Conservation (phyloP, 2,329 filamentous ascomycete species). For the Colletotrichum liaoningense region DNA sequence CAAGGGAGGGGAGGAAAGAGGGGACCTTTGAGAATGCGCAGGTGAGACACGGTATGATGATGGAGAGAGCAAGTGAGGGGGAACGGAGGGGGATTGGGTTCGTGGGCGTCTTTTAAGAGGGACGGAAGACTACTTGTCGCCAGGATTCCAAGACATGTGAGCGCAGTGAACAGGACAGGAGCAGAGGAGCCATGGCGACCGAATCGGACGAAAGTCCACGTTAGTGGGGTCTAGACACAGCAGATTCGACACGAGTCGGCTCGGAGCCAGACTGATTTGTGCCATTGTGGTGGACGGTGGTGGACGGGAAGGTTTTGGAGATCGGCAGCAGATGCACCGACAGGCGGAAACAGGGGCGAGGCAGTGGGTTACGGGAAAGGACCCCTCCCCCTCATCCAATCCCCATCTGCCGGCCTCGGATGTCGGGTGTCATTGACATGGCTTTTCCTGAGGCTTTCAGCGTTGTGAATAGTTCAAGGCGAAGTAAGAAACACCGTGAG, state of each 20-base stretch:
- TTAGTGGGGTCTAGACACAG: slow-evolving; percentile 11
- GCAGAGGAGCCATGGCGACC: background rate
- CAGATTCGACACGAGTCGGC: slow-evolving; percentile 1
- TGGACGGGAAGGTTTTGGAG: slow-evolving; percentile 18
- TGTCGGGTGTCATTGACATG: background rate
- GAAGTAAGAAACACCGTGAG: background rate
- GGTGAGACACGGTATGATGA: background rate
- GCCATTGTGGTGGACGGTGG: background rate
- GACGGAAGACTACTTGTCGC: background rate
- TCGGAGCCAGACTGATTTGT: slow-evolving; percentile 2
- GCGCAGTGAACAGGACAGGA: slow-evolving; percentile 7
- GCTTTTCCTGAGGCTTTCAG: background rate
- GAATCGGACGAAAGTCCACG: slow-evolving; percentile 10
- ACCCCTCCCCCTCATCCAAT: background rate
- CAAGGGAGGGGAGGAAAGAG: background rate
- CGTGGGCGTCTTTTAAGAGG: slow-evolving; percentile 19
- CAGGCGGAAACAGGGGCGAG: slow-evolving; percentile 10
- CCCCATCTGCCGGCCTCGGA: slow-evolving; percentile 1
- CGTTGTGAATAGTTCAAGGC: background rate
- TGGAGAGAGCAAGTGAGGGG: background rate
- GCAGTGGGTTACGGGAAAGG: background rate
- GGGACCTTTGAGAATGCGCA: background rate
- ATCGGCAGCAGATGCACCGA: slow-evolving; percentile 34
- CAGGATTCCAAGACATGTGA: slow-evolving; percentile 19
- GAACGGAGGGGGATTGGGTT: slow-evolving; percentile 9